Conservation (phyloP, 2,329 filamentous ascomycete genomes). For the Bipolaris bicolor region DNA sequence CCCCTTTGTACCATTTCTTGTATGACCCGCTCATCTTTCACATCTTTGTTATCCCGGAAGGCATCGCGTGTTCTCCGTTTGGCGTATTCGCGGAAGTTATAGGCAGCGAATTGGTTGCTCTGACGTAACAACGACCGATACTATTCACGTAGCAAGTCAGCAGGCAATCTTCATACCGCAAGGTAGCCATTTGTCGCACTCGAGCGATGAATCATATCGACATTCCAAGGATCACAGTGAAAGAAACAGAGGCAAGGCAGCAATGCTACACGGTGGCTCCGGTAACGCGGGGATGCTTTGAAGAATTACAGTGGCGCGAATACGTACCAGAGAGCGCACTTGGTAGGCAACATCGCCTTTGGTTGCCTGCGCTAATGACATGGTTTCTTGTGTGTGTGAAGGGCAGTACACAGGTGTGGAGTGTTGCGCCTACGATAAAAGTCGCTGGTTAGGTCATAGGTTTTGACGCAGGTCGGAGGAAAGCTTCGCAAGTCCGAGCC, state of each 20-base stretch:
- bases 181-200: neutral
- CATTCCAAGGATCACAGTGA: neutral
- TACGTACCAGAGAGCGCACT: slow-evolving; percentile 50
- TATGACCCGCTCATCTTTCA: slow-evolving; percentile 75
- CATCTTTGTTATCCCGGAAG: slow-evolving; percentile 79
- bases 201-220: neutral
- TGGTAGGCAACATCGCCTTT: slow-evolving; percentile 49
- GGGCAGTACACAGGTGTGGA: slow-evolving; percentile 24
- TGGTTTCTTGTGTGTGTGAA: slow-evolving; percentile 20
- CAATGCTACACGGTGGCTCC: neutral
- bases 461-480: slow-evolving; percentile 30
- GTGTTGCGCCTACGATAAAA: slow-evolving; percentile 43
- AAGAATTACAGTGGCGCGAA: neutral
- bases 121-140: slow-evolving; percentile 92
- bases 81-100: slow-evolving; percentile 98
- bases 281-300: slow-evolving; percentile 4
- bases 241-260: neutral
- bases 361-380: slow-evolving; percentile 45
- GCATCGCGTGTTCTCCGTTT: slow-evolving; percentile 87
- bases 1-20: slow-evolving; percentile 92
- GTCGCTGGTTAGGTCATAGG: slow-evolving; percentile 44
- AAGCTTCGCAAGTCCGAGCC: slow-evolving; percentile 41
- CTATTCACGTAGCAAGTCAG: slow-evolving; percentile 53
- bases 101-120: slow-evolving; percentile 84
- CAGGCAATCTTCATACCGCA: neutral